Evolutionary conservation across 208 protist genomes (phyloP), one percentile per base, ranked within the genome.

Genomic region (Blechomonas ayalai): DNA sequence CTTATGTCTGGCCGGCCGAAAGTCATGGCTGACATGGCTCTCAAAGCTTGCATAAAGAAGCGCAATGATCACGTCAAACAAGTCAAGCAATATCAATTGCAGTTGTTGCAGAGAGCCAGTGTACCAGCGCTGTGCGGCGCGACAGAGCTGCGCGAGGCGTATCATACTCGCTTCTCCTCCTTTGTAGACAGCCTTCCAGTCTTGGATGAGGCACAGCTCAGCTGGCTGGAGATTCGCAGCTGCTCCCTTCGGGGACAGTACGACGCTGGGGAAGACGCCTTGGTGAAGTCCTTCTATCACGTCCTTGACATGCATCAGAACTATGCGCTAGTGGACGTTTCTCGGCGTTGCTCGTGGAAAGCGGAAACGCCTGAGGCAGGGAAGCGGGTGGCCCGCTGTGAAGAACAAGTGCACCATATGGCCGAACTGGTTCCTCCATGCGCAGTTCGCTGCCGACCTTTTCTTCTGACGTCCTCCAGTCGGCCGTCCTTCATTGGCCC

Each of bases 21-120:
- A 40, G 43, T 52, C 9, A 92, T 87, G 64, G 62, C 72, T 3
- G 83, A 88, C 34, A 35, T 67, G 12, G 78, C 79, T 2, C 65
- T 77, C 47, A 82, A 85, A 36, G 53, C 49, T 1, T 61, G 63
- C 45, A 67, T 89, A 25, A 82, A 83, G 49, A 63, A 65, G 1
- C 72, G 83, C 35, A 71, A 63, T 39, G 78, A 88, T 56, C 82
- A 83, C 63, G 78, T 92, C 47, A 76, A 89, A 39, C 75, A 73
- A 28, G 73, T 91, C 60, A 87, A 80, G 3, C 47, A 39, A 22
- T n/a, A n/a, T n/a, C n/a, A n/a, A n/a, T n/a, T n/a, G n/a, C n/a
- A n/a, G n/a, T n/a, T n/a, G n/a, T n/a, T n/a, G n/a, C n/a, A n/a
- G n/a, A n/a, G n/a, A n/a, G n/a, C n/a, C n/a, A n/a, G n/a, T n/a